These are phyloP conservation scores for Hawksworthiomyces lignivorus DNA, from an alignment of 2,329 filamentous ascomycete species.

Conservation along the genomic window DNA sequence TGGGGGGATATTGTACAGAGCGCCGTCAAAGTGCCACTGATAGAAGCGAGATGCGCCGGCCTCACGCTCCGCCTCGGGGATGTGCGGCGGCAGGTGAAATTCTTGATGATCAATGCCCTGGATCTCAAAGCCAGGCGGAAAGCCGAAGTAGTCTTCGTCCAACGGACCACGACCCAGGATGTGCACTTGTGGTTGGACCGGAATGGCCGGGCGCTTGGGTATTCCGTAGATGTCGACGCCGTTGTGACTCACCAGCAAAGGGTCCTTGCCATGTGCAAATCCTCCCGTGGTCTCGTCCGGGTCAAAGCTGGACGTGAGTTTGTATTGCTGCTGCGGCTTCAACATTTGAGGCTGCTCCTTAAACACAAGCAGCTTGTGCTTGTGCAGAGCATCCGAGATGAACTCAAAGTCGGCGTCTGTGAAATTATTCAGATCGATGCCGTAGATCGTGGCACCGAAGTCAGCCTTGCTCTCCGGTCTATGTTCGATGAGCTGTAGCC, in stretches of 20 bases:
- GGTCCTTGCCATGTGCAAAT: conserved; percentile 29
- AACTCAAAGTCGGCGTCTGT: conserved; percentile 25
- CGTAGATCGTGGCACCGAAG: conserved; percentile 27
- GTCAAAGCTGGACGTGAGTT: conserved; percentile 26
- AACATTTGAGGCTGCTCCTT: conserved; percentile 29
- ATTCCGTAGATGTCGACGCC: conserved; percentile 28
- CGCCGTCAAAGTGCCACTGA: conserved; percentile 29
- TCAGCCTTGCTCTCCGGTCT: conserved; percentile 23
- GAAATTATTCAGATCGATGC: conserved; percentile 28
- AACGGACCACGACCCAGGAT: conserved; percentile 28
- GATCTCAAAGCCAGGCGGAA: conserved; percentile 29
- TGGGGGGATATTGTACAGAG: conserved; percentile 27
- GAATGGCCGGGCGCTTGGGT: conserved; percentile 24
- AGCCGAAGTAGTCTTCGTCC: conserved; percentile 26
- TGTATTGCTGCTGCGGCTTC: conserved; percentile 26
- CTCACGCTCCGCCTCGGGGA: conserved; percentile 24
- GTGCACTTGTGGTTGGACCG: conserved; percentile 29
- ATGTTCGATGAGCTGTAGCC: conserved; percentile 20
- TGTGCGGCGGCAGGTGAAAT: conserved; percentile 31
- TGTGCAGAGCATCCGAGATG: conserved; percentile 26
- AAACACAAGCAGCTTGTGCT: conserved; percentile 29
- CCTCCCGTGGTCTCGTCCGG: conserved; percentile 28
- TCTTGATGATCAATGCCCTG: conserved; percentile 29
- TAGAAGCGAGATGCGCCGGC: conserved; percentile 26
- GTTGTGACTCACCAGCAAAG: conserved; percentile 24